Conservation (phyloP, 2,329 filamentous ascomycete species). For the Paecilomyces fulvus region DNA sequence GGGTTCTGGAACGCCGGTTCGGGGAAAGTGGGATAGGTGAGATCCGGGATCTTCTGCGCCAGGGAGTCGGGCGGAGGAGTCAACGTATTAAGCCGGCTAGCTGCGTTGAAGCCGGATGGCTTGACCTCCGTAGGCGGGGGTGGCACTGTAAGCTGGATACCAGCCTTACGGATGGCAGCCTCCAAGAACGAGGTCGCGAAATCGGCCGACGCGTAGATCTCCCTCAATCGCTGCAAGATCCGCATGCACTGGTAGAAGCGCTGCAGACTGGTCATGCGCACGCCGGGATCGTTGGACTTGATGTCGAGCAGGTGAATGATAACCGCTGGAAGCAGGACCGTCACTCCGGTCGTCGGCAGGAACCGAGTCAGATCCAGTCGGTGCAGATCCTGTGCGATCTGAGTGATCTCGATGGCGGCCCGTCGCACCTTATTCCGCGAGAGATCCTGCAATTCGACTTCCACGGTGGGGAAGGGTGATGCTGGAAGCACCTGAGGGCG, state of each 20-base stretch:
- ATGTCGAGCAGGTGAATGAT: conserved; percentile 91
- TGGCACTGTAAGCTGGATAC: conserved; percentile 58
- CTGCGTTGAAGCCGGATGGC: conserved; percentile 10
- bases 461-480: conserved; percentile 47
- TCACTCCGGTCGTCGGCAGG: conserved; percentile 82
- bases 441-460: conserved; percentile 67
- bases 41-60: conserved; percentile 30
- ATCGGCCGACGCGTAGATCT: conserved; percentile 89
- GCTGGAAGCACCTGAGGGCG: conserved; percentile 82
- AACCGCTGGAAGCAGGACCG: conserved; percentile 81
- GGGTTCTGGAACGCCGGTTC: conserved; percentile 10
- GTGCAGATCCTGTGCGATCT: conserved; percentile 70
- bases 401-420: conserved; percentile 76
- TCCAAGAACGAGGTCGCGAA: conserved; percentile 94
- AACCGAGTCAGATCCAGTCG: conserved; percentile 64
- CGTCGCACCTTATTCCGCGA: conserved; percentile 76
- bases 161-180: conserved; percentile 78
- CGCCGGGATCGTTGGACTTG: conserved; percentile 67
- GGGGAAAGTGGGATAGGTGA: conserved; percentile 25
- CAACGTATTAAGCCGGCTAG: conserved; percentile 22
- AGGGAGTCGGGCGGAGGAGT: conserved; percentile 35
- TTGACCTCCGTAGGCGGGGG: conserved; percentile 13
- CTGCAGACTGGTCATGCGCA: conserved; percentile 63
- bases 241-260: conserved; percentile 90
- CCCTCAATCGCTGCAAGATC: conserved; percentile 76